Evolutionary conservation across 805 yeast species (phyloP).

Genomic region (Lachancea fermentati): DNA sequence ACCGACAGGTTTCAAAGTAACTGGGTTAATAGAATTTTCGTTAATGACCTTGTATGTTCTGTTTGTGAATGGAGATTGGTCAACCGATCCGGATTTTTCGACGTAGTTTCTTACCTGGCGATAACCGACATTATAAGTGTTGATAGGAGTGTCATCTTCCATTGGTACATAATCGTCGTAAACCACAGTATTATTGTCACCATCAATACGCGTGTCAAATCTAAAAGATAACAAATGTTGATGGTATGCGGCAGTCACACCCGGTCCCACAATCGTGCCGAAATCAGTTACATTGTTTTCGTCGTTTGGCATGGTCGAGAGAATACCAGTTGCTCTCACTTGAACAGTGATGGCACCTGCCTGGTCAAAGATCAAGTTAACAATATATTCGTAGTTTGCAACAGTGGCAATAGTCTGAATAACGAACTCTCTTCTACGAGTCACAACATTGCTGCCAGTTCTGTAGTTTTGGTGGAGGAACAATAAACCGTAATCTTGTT

Average conservation of each 20-base stretch:
- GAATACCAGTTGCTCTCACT: constrained; percentile 81
- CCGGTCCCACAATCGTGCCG: constrained; percentile 74
- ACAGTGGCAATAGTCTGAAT: constrained; percentile 80
- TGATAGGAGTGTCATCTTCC: constrained; percentile 46
- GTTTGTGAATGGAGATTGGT: constrained; percentile 70
- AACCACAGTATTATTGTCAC: constrained; percentile 67
- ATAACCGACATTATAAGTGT: constrained; percentile 69
- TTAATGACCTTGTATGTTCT: constrained; percentile 72
- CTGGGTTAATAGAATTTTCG: constrained; percentile 63
- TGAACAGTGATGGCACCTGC: constrained; percentile 75
- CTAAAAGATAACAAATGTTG: constrained; percentile 77
- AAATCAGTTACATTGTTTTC: constrained; percentile 56
- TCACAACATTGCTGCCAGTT: constrained; percentile 62
- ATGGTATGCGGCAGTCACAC: constrained; percentile 78
- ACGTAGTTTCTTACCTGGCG: constrained; percentile 55
- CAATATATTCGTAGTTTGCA: constrained; percentile 75
- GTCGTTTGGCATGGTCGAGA: constrained; percentile 79
- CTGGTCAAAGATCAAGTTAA: constrained; percentile 67
- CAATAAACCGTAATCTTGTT: constrained; percentile 69
- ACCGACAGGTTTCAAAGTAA: constrained; percentile 67
- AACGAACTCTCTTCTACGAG: constrained; percentile 73
- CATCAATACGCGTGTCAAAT: constrained; percentile 78
- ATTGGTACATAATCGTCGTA: constrained; percentile 64
- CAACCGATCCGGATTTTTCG: constrained; percentile 66
- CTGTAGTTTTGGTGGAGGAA: constrained; percentile 79